Base-by-base conservation (phyloP, 768 basidiomycete species). In the Macrolepiota dolichaula region DNA sequence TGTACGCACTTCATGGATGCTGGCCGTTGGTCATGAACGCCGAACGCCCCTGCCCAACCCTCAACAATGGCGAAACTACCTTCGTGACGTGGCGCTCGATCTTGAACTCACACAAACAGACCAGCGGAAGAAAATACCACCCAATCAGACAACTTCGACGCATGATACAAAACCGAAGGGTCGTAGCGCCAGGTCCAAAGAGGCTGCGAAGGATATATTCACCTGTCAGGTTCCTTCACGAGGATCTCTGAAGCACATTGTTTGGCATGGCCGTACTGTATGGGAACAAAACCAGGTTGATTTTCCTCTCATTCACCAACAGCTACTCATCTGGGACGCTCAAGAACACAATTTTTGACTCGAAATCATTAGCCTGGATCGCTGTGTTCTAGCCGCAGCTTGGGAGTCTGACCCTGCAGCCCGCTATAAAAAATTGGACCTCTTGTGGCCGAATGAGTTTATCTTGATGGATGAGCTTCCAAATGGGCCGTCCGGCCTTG, bases 321-420 rank as follows among this genome's bases (percentile, higher is more conserved):
- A n/a, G 12, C 51, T 53, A 3, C 50, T 64, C 10, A n/a, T 62
- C 6, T 66, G 63, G 65, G 58, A 64, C 29, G 40, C 57, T 22
- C 64, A 52, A n/a, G 62, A 66, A 44, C 56, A 58, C 49, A 66
- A 66, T 49, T 66, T 64, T 22, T 42, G 61, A 10, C 19, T 64
- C 2, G 65, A 66, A 46, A 42, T 66, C 15, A 15, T 64, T 1
- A 53, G 44, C 10, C 24, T 66, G 3, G 61, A 64, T 51, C 59
- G 52, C 10, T 50, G 17, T 29, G 36, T 65, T 27, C 57, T 52
- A 47, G 6, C 46, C 1, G 46, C 6, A 22, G 2, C 24, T 25
- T 47, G 46, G 46, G n/a, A n/a, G 10, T 42, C 55, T 27, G n/a
- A n/a, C n/a, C 51, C 59, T 52, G 32, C n/a, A 54, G 36, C 13